phyloP scores from a whole-genome alignment of 345 rosid species.

The Zanthoxylum bungeanum region DNA sequence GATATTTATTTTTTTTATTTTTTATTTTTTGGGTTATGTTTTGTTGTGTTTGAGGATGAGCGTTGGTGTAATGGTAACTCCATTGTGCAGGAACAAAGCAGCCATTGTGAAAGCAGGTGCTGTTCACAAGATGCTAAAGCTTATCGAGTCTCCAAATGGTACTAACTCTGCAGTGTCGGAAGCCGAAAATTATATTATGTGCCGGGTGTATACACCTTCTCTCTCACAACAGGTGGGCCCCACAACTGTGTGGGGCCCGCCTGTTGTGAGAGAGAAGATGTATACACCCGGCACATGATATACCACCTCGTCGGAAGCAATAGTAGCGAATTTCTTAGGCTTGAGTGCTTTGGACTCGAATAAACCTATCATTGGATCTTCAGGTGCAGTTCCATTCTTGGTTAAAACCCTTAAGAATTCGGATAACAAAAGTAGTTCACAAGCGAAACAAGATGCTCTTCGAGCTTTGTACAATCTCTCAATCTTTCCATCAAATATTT shows the following conservation, averaged over 20 bases:
- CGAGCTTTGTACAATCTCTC: conserved; percentile 91
- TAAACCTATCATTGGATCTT: conserved; percentile 88
- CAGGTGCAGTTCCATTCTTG: conserved; percentile 82
- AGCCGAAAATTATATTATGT: too few relatives aligned
- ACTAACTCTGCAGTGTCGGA: conserved; percentile 56
- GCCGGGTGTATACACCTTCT: too few relatives aligned
- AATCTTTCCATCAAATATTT: conserved; percentile 53
- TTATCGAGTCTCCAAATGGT: conserved; percentile 57
- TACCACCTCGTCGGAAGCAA: conserved; percentile 82
- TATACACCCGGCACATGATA: too few relatives aligned
- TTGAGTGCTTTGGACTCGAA: conserved; percentile 88
- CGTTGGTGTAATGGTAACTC: too few relatives aligned
- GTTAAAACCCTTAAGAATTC: conserved; percentile 49
- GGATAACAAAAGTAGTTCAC: conserved; percentile 41
- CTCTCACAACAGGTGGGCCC: too few relatives aligned
- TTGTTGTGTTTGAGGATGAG: too few relatives aligned
- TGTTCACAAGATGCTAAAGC: conserved; percentile 86
- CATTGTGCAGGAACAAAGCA: conserved; percentile 82
- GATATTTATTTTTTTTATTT: too few relatives aligned
- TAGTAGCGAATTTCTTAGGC: conserved; percentile 89
- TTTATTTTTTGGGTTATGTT: too few relatives aligned
- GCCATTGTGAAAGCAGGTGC: conserved; percentile 99
- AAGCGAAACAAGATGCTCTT: conserved; percentile 81
- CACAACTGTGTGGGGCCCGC: too few relatives aligned
- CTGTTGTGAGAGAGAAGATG: too few relatives aligned